phyloP scores from a whole-genome alignment of 2,329 filamentous ascomycete genomes.

The Coniochaeta sp. region DNA sequence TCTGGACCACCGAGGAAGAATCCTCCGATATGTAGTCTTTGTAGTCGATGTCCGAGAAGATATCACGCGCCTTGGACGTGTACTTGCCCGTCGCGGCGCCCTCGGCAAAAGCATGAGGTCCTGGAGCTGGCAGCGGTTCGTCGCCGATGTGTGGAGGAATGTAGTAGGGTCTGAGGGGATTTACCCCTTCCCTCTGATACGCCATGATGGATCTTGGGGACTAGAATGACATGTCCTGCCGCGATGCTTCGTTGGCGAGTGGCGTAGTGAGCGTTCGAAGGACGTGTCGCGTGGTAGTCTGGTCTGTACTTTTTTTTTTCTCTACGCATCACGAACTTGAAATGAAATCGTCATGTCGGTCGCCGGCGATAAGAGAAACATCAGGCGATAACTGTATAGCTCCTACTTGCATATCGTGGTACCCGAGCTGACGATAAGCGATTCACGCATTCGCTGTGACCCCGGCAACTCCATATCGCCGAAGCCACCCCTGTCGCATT shows the following conservation, averaged over 20 bases:
- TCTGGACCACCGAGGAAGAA: constrained; percentile 67
- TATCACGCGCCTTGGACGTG: constrained; percentile 66
- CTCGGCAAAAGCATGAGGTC: constrained; percentile 32
- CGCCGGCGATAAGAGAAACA: constrained; percentile 9
- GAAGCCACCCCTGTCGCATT: background rate
- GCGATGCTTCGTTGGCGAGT: constrained; percentile 14
- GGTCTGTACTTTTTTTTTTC: background rate
- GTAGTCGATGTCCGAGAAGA: constrained; percentile 88
- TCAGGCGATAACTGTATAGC: background rate
- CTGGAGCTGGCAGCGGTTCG: constrained; percentile 23
- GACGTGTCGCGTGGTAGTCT: constrained; percentile 10
- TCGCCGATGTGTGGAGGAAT: constrained; percentile 51
- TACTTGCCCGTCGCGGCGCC: constrained; percentile 38
- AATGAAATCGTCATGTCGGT: constrained; percentile 9
- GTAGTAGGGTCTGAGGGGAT: constrained; percentile 65
- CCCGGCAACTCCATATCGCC: background rate
- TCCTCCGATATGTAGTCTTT: constrained; percentile 75
- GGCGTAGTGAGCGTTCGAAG: constrained; percentile 9
- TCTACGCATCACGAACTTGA: constrained; percentile 13
- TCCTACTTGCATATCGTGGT: background rate
- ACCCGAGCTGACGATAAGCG: background rate
- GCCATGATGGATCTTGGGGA: constrained; percentile 28
- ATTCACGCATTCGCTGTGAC: background rate
- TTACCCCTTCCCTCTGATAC: constrained; percentile 40
- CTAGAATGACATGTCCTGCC: background rate